Evolutionary conservation across 345 rosid species (phyloP).

Genomic region (Eucalyptus cloeziana): DNA sequence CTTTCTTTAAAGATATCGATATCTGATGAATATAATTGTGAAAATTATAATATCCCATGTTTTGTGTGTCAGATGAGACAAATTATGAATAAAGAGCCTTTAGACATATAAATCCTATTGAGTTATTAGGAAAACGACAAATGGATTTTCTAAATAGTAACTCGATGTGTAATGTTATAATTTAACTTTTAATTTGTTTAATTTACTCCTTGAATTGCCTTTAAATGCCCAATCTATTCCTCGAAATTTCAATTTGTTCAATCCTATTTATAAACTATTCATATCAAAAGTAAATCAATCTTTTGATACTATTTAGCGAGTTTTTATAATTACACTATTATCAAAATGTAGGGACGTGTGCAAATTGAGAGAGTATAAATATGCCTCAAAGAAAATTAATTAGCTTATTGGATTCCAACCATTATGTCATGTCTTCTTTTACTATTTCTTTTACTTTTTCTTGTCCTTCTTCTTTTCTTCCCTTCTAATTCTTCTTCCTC

Average conservation of each 20-base stretch:
- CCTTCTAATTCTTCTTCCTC: background rate
- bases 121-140: background rate
- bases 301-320: accelerated
- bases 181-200: accelerated
- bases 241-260: background rate
- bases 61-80: background rate
- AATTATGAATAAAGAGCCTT: background rate
- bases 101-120: background rate
- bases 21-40: background rate
- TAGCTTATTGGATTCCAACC: background rate
- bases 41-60: background rate
- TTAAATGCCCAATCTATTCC: background rate
- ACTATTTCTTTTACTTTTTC: background rate
- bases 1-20: background rate
- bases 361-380: background rate
- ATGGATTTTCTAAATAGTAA: accelerated
- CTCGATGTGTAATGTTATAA: accelerated
- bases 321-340: background rate
- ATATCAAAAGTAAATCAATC: background rate
- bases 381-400: background rate
- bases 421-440: background rate
- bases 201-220: background rate
- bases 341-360: background rate
- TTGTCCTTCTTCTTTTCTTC: background rate
- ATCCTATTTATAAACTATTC: accelerated